Base-by-base conservation (phyloP, 805 yeast genomes). In the Saturnispora dispora region DNA sequence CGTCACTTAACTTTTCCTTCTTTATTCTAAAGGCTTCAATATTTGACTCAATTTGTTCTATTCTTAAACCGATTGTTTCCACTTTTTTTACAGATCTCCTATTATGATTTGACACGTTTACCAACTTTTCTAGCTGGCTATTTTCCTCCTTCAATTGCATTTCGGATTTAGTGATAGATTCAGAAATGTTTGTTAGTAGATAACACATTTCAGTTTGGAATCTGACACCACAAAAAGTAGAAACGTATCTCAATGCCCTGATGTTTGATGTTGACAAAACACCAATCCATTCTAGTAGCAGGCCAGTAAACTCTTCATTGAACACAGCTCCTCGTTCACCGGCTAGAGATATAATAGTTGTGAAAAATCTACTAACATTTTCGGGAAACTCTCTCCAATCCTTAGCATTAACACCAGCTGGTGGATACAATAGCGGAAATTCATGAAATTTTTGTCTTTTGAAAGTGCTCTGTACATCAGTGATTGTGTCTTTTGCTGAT, bases 251-350 rank as follows among this genome's bases (percentile, higher is more conserved):
- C 52, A 90, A 72, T 1, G 93, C 78, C 55, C 96, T 73, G 9
- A 85, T 69, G 36, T 79, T 75, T 18, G 88, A 79, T 0, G 87
- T 79, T 1, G 91, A 78, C 49, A 90, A 69, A 0, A 88, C 76
- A 1, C 84, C 74, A 15, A 89, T 65, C 97, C 97, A 89, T 4
- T 85, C 78, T 28, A 85, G 61, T 2, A 87, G 50, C 51, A 78
- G 78, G 43, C 72, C 80, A 67, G 80, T 68, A 30, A 86, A 63
- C 15, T 67, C 71, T 9, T 63, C 67, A 10, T 53, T 53, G 60
- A 77, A 83, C 10, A 88, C 62, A 8, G 76, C 53, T 8, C 86
- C 90, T 46, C 76, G 74, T 54, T 84, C 89, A 59, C 82, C 80
- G 32, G 84, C 74, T 1, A 75, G 59, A 2, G 66, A 62, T 7